Evolutionary conservation across 495 filamentous ascomycete species (phyloP).

Genomic region (Collariella sp.): DNA sequence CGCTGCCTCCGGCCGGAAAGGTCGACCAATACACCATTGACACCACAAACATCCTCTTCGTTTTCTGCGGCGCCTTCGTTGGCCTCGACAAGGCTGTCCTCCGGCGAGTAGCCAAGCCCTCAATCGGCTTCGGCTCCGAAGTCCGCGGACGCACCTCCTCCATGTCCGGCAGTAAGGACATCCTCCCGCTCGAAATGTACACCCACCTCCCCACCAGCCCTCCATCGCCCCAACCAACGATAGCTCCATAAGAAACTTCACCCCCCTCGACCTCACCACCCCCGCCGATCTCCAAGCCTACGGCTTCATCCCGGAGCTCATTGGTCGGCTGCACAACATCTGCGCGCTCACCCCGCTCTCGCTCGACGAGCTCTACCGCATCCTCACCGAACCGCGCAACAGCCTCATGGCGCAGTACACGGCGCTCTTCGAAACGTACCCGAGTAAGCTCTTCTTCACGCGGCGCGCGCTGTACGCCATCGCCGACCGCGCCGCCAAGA

Average conservation of each 20-base stretch:
- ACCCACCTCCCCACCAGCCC: slow-evolving; percentile 34
- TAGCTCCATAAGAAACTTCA: slow-evolving; percentile 41
- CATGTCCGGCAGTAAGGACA: slow-evolving; percentile 27
- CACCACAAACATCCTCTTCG: slow-evolving; percentile 93
- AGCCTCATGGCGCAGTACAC: slow-evolving; percentile 78
- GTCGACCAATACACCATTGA: slow-evolving; percentile 83
- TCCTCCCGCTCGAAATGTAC: slow-evolving; percentile 37
- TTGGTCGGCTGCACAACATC: slow-evolving; percentile 78
- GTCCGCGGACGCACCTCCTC: slow-evolving; percentile 44
- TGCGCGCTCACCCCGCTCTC: slow-evolving; percentile 75
- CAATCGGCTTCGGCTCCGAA: slow-evolving; percentile 84
- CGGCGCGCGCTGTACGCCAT: slow-evolving; percentile 68
- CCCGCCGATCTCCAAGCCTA: slow-evolving; percentile 81
- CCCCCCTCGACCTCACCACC: slow-evolving; percentile 71
- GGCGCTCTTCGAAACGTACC: slow-evolving; percentile 72
- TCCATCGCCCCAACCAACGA: slow-evolving; percentile 27
- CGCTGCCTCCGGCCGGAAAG: slow-evolving; percentile 47
- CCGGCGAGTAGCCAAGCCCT: slow-evolving; percentile 75
- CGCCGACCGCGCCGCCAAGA: slow-evolving; percentile 59
- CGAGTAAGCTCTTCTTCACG: slow-evolving; percentile 77
- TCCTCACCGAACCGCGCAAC: slow-evolving; percentile 88
- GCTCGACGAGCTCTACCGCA: slow-evolving; percentile 69
- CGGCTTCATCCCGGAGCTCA: slow-evolving; percentile 92
- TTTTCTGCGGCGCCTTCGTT: slow-evolving; percentile 91
- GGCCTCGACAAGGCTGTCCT: slow-evolving; percentile 84